Evolutionary conservation across 345 rosid species (phyloP).

Genomic region (Aegle marmelos): DNA sequence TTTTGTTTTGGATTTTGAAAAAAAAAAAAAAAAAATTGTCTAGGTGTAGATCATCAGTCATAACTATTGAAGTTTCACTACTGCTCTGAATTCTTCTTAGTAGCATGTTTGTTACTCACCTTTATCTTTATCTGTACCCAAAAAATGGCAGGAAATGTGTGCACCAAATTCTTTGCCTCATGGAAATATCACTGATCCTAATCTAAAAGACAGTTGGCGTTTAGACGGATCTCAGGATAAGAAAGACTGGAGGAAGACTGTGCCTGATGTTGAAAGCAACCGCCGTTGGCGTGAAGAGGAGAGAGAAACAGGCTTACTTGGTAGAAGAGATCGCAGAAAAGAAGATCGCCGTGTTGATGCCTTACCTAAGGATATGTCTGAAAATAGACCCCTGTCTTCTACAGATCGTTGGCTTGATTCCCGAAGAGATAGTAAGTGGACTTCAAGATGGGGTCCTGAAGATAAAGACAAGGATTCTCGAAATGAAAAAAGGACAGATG

Average conservation of each 20-base stretch:
- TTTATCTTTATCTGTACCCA: background rate
- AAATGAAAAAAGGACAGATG: constrained; percentile 59
- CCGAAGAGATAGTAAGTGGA: constrained; percentile 89
- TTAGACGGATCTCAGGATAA: constrained; percentile 65
- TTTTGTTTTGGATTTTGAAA: background rate
- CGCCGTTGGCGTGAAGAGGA: constrained; percentile 90
- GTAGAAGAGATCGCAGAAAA: constrained; percentile 65
- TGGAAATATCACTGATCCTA: constrained; percentile 47
- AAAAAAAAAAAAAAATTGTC: background rate
- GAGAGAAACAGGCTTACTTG: constrained; percentile 69
- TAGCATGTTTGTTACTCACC: background rate
- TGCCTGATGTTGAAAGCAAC: constrained; percentile 42
- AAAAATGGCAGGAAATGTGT: constrained; percentile 46
- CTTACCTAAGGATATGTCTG: constrained; percentile 36
- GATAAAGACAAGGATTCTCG: constrained; percentile 81
- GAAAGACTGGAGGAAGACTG: constrained; percentile 61
- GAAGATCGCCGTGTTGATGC: constrained; percentile 47
- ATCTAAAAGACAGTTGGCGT: constrained; percentile 63
- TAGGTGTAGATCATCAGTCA: background rate
- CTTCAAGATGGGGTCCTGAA: constrained; percentile 99
- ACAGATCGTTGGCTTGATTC: constrained; percentile 79
- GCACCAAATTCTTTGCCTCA: constrained; percentile 38
- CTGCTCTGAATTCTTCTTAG: background rate
- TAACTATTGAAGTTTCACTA: background rate
- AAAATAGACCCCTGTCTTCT: constrained; percentile 48